A percentile compares a stretch with the other conserved stretches of the same genome.
Evolutionary conservation across 305 asterid species (phyloP).

Genomic region (Rubia peregrina): DNA sequence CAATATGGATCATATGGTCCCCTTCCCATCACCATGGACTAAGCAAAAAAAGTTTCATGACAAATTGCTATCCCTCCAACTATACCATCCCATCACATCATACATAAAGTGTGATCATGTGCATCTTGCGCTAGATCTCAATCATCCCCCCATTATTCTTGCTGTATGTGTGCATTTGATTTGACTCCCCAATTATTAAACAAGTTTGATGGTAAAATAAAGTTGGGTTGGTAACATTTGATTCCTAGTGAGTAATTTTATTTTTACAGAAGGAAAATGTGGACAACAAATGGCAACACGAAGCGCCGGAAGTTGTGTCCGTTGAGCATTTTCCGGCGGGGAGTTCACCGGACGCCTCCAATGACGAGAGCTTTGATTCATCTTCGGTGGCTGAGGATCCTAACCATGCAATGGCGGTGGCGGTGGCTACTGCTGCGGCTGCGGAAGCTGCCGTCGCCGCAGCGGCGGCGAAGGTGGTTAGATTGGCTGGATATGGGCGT

Average conservation of each 20-base stretch:
- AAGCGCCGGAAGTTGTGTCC: constrained; percentile 77
- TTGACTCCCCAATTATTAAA: neutral
- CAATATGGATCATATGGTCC: constrained; percentile 48
- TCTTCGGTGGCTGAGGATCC: constrained; percentile 30
- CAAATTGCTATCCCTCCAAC: constrained; percentile 56
- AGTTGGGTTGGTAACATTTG: neutral
- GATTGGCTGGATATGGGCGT: constrained; percentile 52
- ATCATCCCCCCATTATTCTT: constrained; percentile 18
- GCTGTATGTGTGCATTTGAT: neutral
- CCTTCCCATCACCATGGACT: constrained; percentile 29
- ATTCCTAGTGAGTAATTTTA: neutral
- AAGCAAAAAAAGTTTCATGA: constrained; percentile 30
- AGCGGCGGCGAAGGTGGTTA: constrained; percentile 39
- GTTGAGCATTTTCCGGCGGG: constrained; percentile 77
- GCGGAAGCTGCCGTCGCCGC: constrained; percentile 42
- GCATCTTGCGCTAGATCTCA: constrained; percentile 39
- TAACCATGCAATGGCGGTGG: constrained; percentile 37
- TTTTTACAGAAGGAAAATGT: constrained; percentile 45
- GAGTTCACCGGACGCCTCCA: constrained; percentile 67
- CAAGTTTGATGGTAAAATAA: neutral
- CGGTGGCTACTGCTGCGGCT: constrained; percentile 38
- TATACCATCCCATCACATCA: constrained; percentile 30
- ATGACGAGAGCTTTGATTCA: constrained; percentile 27
- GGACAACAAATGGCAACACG: constrained; percentile 59
- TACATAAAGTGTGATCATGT: constrained; percentile 37